Conservation (phyloP, 441 rosid species). For the Brassica balearica region DNA sequence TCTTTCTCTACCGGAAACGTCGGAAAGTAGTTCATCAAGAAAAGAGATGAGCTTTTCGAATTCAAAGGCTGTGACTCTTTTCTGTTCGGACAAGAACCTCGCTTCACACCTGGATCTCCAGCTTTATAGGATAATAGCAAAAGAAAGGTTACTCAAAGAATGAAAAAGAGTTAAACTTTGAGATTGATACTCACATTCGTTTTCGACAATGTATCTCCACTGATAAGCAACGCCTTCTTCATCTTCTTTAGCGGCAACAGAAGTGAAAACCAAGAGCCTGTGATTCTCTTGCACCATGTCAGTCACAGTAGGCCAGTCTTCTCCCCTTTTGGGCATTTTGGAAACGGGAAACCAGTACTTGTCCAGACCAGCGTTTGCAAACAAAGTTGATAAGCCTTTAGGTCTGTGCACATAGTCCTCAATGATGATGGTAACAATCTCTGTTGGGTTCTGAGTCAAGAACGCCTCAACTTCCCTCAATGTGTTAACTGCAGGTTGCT, state of each 20-base stretch:
- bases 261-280: slow-evolving; percentile 88
- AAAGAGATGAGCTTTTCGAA: slow-evolving; percentile 76
- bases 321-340: slow-evolving; percentile 87
- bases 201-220: slow-evolving; percentile 91
- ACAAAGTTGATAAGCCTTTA: slow-evolving; percentile 75
- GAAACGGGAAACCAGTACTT: slow-evolving; percentile 85
- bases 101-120: slow-evolving; percentile 91
- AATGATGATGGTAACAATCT: slow-evolving; percentile 82
- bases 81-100: slow-evolving; percentile 87
- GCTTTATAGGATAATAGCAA: slow-evolving; percentile 51
- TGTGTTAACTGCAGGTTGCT: slow-evolving; percentile 92
- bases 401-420: slow-evolving; percentile 94
- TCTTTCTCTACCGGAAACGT: slow-evolving; percentile 77
- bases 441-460: slow-evolving; percentile 74
- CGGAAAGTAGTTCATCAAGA: slow-evolving; percentile 91
- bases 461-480: slow-evolving; percentile 86
- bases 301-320: slow-evolving; percentile 90
- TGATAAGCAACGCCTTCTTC: slow-evolving; percentile 96
- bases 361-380: slow-evolving; percentile 75
- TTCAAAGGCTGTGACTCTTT: slow-evolving; percentile 76
- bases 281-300: slow-evolving; percentile 83
- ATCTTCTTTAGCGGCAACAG: slow-evolving; percentile 89
- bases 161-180: background rate
- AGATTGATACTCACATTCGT: slow-evolving; percentile 60
- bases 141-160: slow-evolving; percentile 16